These are phyloP conservation scores for Boletus sensibilis DNA, from an alignment of 768 basidiomycete genomes.

Conservation along the genomic window DNA sequence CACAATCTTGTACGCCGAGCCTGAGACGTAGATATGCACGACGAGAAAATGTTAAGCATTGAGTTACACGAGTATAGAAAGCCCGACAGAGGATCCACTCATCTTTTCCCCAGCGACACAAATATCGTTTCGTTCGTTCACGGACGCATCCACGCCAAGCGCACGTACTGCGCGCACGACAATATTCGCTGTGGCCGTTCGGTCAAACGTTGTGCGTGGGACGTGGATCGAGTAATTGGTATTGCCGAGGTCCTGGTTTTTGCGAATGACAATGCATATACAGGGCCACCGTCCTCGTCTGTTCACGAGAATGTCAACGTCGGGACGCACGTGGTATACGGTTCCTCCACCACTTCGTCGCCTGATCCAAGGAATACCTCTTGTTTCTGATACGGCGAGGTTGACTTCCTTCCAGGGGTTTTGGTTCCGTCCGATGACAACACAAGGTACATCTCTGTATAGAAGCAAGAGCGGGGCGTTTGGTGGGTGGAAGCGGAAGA, in stretches of 20 bases:
- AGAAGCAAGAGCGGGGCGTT: conserved; percentile 75
- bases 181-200: conserved; percentile 73
- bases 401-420: conserved; percentile 99
- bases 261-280: not conserved
- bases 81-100: conserved; percentile 39
- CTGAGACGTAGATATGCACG: conserved; percentile 70
- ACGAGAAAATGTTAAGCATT: conserved; percentile 2
- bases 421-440: conserved; percentile 94
- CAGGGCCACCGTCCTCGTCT: not conserved
- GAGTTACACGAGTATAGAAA: not conserved
- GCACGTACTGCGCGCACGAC: conserved; percentile 72
- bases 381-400: conserved; percentile 49
- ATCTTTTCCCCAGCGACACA: conserved; percentile 88
- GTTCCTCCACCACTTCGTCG: conserved; percentile 92
- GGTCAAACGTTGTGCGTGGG: conserved; percentile 76
- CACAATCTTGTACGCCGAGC: conserved; percentile 96
- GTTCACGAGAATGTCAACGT: not conserved
- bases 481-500: conserved; percentile 74
- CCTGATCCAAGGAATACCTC: conserved; percentile 73
- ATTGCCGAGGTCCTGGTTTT: conserved; percentile 85
- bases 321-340: conserved; percentile 82
- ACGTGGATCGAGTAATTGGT: conserved; percentile 96
- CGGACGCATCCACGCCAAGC: conserved; percentile 70
- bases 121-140: conserved; percentile 92
- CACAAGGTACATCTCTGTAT: conserved; percentile 86